Evolutionary conservation across 2,329 filamentous ascomycete species (phyloP), one percentile per base, ranked within the genome.

Genomic region (Phialophora chinensis): DNA sequence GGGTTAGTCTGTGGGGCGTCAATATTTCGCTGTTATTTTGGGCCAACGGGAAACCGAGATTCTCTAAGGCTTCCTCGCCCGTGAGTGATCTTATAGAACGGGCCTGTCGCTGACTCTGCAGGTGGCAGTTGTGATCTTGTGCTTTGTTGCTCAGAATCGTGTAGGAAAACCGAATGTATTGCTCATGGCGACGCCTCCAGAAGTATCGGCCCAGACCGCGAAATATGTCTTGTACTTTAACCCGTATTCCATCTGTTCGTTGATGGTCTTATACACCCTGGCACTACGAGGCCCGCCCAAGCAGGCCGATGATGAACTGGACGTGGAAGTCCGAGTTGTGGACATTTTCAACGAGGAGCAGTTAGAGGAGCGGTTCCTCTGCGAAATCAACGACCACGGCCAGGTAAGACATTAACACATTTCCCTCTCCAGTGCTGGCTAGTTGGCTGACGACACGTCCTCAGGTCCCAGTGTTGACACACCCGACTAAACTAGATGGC

Each of bases 281-380:
- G 42, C 44, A 33, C 31, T 44, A 12, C 14, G 29, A 31, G 62
- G 62, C 20, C 7, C 27, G 4, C 52, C 55, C 7, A 38, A 53
- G 20, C 1, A 17, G 8, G 14, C 38, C n/a, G 38, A 38, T 12
- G 14, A 31, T 25, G 25, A 29, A 23, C 52, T 64, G 14, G 17
- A 25, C 14, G 25, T 64, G 14, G 17, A 52, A 5, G 4, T n/a
- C 11, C 20, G 20, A 6, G 29, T 31, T 8, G 54, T 64, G 12
- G 62, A 64, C 17, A 64, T 64, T n/a, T 64, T 52, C 54, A 7
- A 64, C 54, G 25, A 60, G 42, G 62, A 60, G 29, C 62, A 64
- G 25, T 29, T 64, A 3, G 29, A 27, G 3, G 62, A 64, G 29
- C 17, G 52, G 23, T 64, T 60, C 33, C 62, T 64, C 29, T 59